A percentile compares a stretch with the other conserved stretches of the same genome.
Evolutionary conservation across 2,329 filamentous ascomycete species (phyloP).

Genomic region (Stemphylium vesicarium): DNA sequence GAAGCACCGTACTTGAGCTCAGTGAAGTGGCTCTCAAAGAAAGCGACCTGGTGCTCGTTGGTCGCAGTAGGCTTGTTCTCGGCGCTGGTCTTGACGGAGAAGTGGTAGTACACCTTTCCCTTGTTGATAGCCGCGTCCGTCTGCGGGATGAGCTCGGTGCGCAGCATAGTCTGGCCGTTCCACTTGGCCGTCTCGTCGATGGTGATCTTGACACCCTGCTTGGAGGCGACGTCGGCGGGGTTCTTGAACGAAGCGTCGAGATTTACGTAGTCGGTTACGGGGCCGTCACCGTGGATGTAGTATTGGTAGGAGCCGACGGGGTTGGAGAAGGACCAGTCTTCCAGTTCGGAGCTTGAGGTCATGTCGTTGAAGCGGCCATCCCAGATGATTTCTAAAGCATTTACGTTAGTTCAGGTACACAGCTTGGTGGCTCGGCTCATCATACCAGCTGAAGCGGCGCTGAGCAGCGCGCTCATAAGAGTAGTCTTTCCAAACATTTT

Average conservation of each 20-base stretch:
- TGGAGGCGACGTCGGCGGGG: conserved; percentile 65
- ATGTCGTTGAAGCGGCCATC: conserved; percentile 71
- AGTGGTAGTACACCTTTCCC: conserved; percentile 75
- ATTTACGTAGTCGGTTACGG: conserved; percentile 66
- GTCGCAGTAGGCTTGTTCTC: conserved; percentile 66
- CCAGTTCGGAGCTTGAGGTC: conserved; percentile 60
- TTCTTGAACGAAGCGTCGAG: conserved; percentile 68
- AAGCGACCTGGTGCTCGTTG: conserved; percentile 71
- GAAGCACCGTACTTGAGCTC: conserved; percentile 70
- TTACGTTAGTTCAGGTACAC: not conserved
- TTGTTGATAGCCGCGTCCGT: conserved; percentile 68
- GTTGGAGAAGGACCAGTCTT: conserved; percentile 69
- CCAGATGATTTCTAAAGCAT: conserved; percentile 61
- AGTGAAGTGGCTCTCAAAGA: conserved; percentile 75
- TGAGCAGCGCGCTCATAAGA: conserved; percentile 41
- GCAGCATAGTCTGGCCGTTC: conserved; percentile 73
- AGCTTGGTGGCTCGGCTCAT: not conserved
- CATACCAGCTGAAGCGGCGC: conserved; percentile 42
- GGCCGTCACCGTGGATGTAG: conserved; percentile 73
- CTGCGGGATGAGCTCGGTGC: conserved; percentile 76
- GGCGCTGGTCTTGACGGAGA: conserved; percentile 66
- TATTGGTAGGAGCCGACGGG: conserved; percentile 75
- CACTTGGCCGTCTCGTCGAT: conserved; percentile 69
- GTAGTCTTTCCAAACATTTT: conserved; percentile 43
- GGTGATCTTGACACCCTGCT: conserved; percentile 72